These are phyloP conservation scores for Brassica hybrid DNA, from an alignment of 441 rosid genomes.

Conservation along the genomic window DNA sequence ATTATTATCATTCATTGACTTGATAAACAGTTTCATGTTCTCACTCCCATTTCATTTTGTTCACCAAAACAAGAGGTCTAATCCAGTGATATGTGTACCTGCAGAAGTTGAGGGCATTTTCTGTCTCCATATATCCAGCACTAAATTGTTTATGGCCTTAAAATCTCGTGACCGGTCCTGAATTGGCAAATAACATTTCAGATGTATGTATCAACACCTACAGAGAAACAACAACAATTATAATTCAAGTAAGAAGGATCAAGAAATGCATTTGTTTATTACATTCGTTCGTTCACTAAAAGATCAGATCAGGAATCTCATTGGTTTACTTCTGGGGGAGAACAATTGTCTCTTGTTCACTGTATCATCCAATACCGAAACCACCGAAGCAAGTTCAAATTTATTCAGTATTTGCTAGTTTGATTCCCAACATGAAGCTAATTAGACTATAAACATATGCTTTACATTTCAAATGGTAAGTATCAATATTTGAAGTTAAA, in stretches of 20 bases:
- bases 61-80: neutral
- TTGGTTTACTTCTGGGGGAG: neutral
- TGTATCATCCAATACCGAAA: neutral
- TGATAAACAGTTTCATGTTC: neutral
- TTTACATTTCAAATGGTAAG: neutral
- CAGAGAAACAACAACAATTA: neutral
- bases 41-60: neutral
- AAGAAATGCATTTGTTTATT: neutral
- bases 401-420: neutral
- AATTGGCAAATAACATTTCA: neutral
- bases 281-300: neutral
- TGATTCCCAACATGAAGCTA: neutral
- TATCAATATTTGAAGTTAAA: neutral
- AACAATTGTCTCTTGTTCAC: neutral
- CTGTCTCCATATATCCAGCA: neutral
- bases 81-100: neutral
- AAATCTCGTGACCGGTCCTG: neutral
- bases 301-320: neutral
- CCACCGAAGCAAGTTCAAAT: neutral
- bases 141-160: neutral
- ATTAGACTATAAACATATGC: neutral
- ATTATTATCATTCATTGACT: neutral
- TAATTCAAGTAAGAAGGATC: neutral
- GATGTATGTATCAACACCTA: neutral
- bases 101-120: slow-evolving; percentile 77